phyloP scores from a whole-genome alignment of 73 alveolate genomes.

The Paramecium sonneborni region DNA sequence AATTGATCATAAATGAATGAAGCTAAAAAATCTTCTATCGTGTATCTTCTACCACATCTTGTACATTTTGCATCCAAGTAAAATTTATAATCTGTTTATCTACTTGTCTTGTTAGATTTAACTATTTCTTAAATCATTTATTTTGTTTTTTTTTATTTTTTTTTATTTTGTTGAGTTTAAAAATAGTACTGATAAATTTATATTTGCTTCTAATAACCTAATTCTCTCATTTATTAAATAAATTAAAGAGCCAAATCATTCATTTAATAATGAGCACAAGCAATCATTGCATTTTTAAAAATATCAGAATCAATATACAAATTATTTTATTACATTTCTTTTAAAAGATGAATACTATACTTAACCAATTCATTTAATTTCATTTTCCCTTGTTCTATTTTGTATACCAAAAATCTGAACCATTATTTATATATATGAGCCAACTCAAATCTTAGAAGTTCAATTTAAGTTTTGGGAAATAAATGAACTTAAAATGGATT shows the following conservation, averaged over 20 bases:
- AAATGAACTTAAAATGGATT: neutral
- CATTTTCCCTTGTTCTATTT: neutral
- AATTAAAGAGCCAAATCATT: slow-evolving; percentile 26
- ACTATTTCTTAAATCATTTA: neutral
- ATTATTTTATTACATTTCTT: neutral
- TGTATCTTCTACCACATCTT: neutral
- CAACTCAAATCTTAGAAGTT: neutral
- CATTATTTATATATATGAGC: neutral
- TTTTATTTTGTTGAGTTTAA: neutral
- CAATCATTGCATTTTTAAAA: neutral
- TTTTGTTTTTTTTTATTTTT: neutral
- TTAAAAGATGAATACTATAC: neutral
- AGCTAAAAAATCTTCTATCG: neutral
- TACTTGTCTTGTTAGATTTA: neutral
- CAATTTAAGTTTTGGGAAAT: neutral
- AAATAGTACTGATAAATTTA: neutral
- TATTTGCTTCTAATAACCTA: neutral
- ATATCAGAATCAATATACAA: neutral
- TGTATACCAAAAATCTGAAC: neutral
- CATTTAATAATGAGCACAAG: neutral
- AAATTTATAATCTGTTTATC: neutral
- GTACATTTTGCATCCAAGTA: slow-evolving; percentile 39
- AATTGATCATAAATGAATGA: neutral
- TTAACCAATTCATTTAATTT: neutral
- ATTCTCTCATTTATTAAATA: neutral